phyloP scores from a whole-genome alignment of 495 filamentous ascomycete genomes.

The Hypoxylon fragiforme region DNA sequence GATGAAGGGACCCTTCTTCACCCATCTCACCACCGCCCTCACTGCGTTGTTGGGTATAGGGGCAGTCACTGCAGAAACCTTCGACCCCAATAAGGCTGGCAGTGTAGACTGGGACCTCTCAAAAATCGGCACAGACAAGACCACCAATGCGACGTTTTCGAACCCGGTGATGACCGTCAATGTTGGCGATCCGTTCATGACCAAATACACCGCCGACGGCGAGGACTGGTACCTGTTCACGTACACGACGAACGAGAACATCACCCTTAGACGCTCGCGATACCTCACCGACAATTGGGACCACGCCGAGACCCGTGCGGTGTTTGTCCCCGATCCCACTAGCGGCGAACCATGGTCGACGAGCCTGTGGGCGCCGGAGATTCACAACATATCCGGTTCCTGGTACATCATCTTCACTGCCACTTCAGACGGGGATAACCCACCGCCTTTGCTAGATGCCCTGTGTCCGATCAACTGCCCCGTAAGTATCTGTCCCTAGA shows the following conservation, averaged over 20 bases:
- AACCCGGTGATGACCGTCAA: slow-evolving; percentile 42
- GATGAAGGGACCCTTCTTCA: slow-evolving; percentile 24
- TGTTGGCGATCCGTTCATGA: slow-evolving; percentile 35
- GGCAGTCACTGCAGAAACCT: slow-evolving; percentile 29
- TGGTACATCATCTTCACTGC: slow-evolving; percentile 60
- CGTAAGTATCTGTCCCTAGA: slow-evolving; percentile 29
- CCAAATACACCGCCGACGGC: slow-evolving; percentile 29
- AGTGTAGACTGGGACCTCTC: slow-evolving; percentile 30
- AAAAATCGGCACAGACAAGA: slow-evolving; percentile 36
- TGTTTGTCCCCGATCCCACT: slow-evolving; percentile 43
- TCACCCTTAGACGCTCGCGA: slow-evolving; percentile 39
- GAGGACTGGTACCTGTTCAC: slow-evolving; percentile 43
- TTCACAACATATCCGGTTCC: slow-evolving; percentile 47
- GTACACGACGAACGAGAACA: slow-evolving; percentile 37
- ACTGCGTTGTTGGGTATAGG: slow-evolving; percentile 18
- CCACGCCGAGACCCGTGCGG: slow-evolving; percentile 43
- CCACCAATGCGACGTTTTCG: slow-evolving; percentile 39
- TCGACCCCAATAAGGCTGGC: slow-evolving; percentile 33
- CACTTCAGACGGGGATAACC: slow-evolving; percentile 43
- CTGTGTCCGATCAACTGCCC: slow-evolving; percentile 44
- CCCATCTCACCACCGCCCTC: slow-evolving; percentile 8
- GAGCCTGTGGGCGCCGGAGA: slow-evolving; percentile 55
- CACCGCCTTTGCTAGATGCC: slow-evolving; percentile 35
- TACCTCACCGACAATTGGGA: slow-evolving; percentile 49
- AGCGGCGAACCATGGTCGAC: slow-evolving; percentile 46